Percentiles rank a stretch among this genome's conserved stretches.
Conservation (phyloP, 495 filamentous ascomycete genomes). For the Trichoderma erinaceum region DNA sequence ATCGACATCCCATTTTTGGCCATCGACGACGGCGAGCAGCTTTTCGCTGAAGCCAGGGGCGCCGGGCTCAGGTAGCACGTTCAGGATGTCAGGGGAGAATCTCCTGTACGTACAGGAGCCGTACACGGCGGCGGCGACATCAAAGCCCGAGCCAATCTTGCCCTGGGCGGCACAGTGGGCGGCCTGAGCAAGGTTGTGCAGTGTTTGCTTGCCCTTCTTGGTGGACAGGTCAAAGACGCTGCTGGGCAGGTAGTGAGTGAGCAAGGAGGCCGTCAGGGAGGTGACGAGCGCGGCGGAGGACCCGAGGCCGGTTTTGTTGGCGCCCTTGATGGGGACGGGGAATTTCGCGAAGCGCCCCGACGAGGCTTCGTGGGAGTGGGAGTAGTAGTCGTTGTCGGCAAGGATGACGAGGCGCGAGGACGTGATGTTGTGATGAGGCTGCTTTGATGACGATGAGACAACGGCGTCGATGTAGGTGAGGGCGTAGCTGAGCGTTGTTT, state of each 20-base stretch:
- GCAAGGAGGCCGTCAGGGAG: slow-evolving; percentile 73
- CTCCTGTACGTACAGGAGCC: slow-evolving; percentile 85
- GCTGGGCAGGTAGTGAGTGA: slow-evolving; percentile 69
- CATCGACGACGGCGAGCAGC: slow-evolving; percentile 60
- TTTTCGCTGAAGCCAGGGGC: slow-evolving; percentile 57
- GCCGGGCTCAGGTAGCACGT: slow-evolving; percentile 56
- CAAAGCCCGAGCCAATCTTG: slow-evolving; percentile 92
- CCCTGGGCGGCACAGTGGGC: slow-evolving; percentile 95
- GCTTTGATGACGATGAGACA: slow-evolving; percentile 3
- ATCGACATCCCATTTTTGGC: slow-evolving; percentile 66
- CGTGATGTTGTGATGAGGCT: slow-evolving; percentile 37
- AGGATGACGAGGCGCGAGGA: slow-evolving; percentile 77
- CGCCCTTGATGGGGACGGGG: slow-evolving; percentile 62
- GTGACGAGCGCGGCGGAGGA: slow-evolving; percentile 94
- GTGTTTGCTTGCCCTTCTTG: slow-evolving; percentile 30
- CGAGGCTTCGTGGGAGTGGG: slow-evolving; percentile 41
- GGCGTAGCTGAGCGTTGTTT: slow-evolving; percentile 81
- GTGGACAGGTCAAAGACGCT: slow-evolving; percentile 47
- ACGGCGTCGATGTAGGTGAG: slow-evolving; percentile 68
- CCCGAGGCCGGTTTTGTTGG: slow-evolving; percentile 94
- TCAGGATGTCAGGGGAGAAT: slow-evolving; percentile 75
- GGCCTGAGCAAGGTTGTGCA: slow-evolving; percentile 91
- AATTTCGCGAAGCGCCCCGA: slow-evolving; percentile 64
- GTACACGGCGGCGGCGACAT: slow-evolving; percentile 89
- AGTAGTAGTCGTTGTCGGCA: slow-evolving; percentile 96